phyloP scores from a whole-genome alignment of 2,329 filamentous ascomycete genomes.

The Penicillium sp. region DNA sequence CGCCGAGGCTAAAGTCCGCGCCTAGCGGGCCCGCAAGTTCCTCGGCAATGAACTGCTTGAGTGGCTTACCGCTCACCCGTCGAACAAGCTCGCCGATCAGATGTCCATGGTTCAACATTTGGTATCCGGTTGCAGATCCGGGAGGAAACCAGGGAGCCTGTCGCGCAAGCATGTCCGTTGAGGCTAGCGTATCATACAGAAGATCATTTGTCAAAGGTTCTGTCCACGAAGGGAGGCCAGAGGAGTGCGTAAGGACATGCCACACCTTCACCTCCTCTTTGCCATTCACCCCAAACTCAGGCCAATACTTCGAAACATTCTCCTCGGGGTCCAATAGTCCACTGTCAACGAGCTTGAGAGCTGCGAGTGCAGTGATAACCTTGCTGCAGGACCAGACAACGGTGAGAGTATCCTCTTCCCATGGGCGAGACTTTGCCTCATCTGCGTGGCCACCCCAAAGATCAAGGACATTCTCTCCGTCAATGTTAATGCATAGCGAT shows the following conservation, averaged over 20 bases:
- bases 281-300: constrained; percentile 35
- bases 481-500: constrained; percentile 46
- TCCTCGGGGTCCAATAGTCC: constrained; percentile 28
- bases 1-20: constrained; percentile 53
- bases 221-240: constrained; percentile 30
- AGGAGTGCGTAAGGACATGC: constrained; percentile 26
- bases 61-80: constrained; percentile 42
- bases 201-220: constrained; percentile 31
- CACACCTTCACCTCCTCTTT: constrained; percentile 32
- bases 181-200: constrained; percentile 32
- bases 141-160: constrained; percentile 47
- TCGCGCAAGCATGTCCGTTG: constrained; percentile 34
- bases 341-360: constrained; percentile 27
- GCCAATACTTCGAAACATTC: constrained; percentile 34
- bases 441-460: constrained; percentile 40
- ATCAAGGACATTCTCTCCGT: constrained; percentile 52
- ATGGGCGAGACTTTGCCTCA: constrained; percentile 32
- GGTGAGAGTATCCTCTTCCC: constrained; percentile 39
- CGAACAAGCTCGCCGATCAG: constrained; percentile 49
- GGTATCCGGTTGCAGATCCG: constrained; percentile 45
- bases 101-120: constrained; percentile 40
- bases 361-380: constrained; percentile 27
- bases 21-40: constrained; percentile 46
- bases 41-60: constrained; percentile 48
- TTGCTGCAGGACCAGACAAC: constrained; percentile 32